Evolutionary conservation across 2,329 filamentous ascomycete species (phyloP), one percentile per base, ranked within the genome.

Genomic region (Huntiella decipiens): DNA sequence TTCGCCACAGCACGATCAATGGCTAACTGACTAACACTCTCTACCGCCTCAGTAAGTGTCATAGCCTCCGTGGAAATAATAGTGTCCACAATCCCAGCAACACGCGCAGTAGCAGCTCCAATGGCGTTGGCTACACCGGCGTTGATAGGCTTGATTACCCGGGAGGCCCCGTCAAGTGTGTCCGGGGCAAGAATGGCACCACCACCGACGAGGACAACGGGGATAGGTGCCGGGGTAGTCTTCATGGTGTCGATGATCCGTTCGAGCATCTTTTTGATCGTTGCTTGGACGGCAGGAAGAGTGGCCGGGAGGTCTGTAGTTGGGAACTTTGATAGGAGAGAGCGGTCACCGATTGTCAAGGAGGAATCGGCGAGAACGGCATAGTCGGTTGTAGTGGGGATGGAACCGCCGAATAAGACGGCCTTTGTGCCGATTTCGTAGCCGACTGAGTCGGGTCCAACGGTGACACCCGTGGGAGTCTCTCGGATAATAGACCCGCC

Each of bases 81-180:
- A 0, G 63, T 66, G 48, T 73, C 69, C 7, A 70, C 61, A 0
- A 69, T 65, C 1, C 68, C 66, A 48, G 70, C 74, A 2, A 79
- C 72, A 35, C 71, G 61, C 1, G 74, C 72, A 48, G 73, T 75
- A 1, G 75, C 74, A 6, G 74, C 75, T 1, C 75, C 75, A 7
- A 79, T 74, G 0, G 75, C 75, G 53, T 79, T 79, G 6, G 76
- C 75, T 1, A 79, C 71, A 3, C 66, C 67, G 2, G 71, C 68
- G 61, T 66, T 75, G 36, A 65, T 59, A 0, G 73, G 73, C 51
- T 70, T 73, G 38, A 75, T 57, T 1, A 78, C 69, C 31, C 59
- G 62, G 49, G 68, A 72, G 6, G 73, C 73, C 1, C 74, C 74
- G 31, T 61, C 59, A 0, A 79, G 60, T n/a, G 64, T 56, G 33